phyloP scores from a whole-genome alignment of 495 filamentous ascomycete genomes.

The Annulohypoxylon bovei region DNA sequence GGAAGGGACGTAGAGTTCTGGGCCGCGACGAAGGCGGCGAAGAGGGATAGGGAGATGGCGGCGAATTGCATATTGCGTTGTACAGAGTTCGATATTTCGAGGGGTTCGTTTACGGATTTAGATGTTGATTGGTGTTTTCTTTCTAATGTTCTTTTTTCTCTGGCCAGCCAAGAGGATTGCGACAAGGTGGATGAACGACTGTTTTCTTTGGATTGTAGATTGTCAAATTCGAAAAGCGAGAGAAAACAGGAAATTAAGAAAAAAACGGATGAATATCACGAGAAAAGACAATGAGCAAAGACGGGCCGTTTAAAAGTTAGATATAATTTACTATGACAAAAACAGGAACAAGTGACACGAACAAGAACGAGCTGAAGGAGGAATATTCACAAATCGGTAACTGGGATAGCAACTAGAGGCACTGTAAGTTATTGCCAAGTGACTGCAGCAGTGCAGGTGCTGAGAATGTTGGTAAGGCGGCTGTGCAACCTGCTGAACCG shows the following conservation, averaged over 20 bases:
- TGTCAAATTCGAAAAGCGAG: slow-evolving; percentile 3
- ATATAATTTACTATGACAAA: slow-evolving; percentile 1
- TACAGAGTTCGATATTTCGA: background rate
- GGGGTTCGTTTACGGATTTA: background rate
- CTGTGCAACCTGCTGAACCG: slow-evolving; percentile 18
- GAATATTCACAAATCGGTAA: background rate
- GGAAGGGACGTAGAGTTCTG: slow-evolving; percentile 46
- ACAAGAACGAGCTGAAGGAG: slow-evolving; percentile 1
- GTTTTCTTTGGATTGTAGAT: background rate
- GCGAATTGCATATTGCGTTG: slow-evolving; percentile 42
- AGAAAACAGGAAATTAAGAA: background rate
- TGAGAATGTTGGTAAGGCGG: slow-evolving; percentile 8
- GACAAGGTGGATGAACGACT: slow-evolving; percentile 10
- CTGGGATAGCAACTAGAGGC: background rate
- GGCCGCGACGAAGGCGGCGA: slow-evolving; percentile 40
- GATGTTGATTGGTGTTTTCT: background rate
- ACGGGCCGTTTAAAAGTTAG: slow-evolving; percentile 3
- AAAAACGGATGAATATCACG: background rate
- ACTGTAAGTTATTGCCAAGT: no score
- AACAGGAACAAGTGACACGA: background rate
- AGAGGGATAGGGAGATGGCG: slow-evolving; percentile 31
- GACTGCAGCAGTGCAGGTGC: no score
- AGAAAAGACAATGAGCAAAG: slow-evolving; percentile 2
- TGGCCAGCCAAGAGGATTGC: slow-evolving; percentile 32
- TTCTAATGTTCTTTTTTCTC: background rate